These are phyloP conservation scores for Agapanthus africanus DNA, from an alignment of 106 monocot species.

Conservation along the genomic window DNA sequence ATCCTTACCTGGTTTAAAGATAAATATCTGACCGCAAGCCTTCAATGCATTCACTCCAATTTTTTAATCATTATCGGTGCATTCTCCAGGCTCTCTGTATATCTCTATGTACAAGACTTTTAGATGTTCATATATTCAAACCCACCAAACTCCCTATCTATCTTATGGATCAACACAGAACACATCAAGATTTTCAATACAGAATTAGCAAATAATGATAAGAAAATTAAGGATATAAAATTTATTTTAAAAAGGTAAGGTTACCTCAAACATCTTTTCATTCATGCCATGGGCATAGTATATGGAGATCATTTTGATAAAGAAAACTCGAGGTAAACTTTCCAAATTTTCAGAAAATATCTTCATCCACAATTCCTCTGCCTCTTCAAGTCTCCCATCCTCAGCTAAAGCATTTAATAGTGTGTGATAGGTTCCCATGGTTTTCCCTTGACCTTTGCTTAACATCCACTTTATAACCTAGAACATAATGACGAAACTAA, in stretches of 20 bases:
- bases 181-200: no score
- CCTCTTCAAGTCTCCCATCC: slow-evolving; percentile 90
- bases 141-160: no score
- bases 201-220: no score
- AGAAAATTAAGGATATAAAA: no score
- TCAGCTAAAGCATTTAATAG: slow-evolving; percentile 87
- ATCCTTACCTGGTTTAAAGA: no score
- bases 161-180: no score
- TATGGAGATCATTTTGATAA: slow-evolving; percentile 74
- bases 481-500: not conserved
- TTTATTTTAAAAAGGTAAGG: not conserved
- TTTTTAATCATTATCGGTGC: no score
- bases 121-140: no score
- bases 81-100: no score
- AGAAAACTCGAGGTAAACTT: slow-evolving; percentile 80
- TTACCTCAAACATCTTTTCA: slow-evolving; percentile 95
- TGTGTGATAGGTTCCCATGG: slow-evolving; percentile 84
- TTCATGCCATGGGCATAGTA: slow-evolving; percentile 56
- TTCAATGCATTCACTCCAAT: no score
- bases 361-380: slow-evolving; percentile 73
- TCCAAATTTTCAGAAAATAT: slow-evolving; percentile 80
- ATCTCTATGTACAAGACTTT: no score
- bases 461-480: slow-evolving; percentile 97
- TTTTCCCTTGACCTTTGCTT: slow-evolving; percentile 97
- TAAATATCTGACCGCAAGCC: no score